Evolutionary conservation across 768 basidiomycete species (phyloP), one percentile per base, ranked within the genome.

Genomic region (Polyporus arcularius): DNA sequence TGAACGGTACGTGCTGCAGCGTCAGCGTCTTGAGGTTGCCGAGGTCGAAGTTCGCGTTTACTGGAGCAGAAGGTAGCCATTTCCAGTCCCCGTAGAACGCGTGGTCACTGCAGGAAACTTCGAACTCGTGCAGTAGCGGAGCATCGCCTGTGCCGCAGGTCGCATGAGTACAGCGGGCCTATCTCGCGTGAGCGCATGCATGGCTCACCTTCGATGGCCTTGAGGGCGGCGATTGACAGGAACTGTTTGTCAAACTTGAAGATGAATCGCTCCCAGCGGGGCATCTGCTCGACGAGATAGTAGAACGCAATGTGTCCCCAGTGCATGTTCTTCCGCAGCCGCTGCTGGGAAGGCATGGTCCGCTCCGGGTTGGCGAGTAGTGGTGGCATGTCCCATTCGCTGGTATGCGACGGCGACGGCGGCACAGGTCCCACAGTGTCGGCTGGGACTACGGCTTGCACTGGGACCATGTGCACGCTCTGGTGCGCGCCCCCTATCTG

Each of bases 251-350:
- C 89, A 65, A 90, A 92, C 43, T 87, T 78, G 67, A 93, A 92
- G 11, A 92, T 81, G 66, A 93, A 93, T 26, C 90, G 80, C 68
- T 89, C 81, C 90, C 90, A 93, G 31, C 90, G 82, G 64, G 85
- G 85, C 85, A 92, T 92, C 70, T 91, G 88, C 65, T 89, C 84
- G 2, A 87, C 85, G 21, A 93, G 73, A 69, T 92, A 93, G 71
- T 81, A 91, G 47, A 92, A 84, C 0, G 87, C 88, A 35, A 93
- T 88, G 64, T 90, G 85, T 0, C 89, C 90, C 90, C 90, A 93
- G 56, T 89, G 86, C 62, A 83, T 79, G 62, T 82, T 86, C 16
- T 62, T 80, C 72, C 48, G 77, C 72, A 66, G 43, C 21, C 65
- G 56, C 52, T 65, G 73, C 59, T 60, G 70, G 51, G 52, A 73